Evolutionary conservation across 2,329 filamentous ascomycete genomes (phyloP).

Genomic region (Acrocalymma vagum): DNA sequence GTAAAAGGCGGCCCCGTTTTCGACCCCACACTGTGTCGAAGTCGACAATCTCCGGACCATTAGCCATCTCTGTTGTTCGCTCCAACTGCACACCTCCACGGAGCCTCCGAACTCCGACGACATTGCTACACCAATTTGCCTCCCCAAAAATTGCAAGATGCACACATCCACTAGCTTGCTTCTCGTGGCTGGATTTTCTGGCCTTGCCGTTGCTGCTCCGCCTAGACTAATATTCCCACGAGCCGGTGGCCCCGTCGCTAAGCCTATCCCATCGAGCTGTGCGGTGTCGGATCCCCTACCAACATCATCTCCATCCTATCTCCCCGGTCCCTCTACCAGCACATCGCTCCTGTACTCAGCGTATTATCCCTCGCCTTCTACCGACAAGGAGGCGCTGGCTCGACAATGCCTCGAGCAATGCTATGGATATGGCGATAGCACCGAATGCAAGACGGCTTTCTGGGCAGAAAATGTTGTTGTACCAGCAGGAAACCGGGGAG

Average conservation of each 20-base stretch:
- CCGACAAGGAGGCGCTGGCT: slow-evolving; percentile 35
- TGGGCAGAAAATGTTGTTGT: slow-evolving; percentile 48
- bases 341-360: slow-evolving; percentile 35
- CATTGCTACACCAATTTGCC: no score
- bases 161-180: no score
- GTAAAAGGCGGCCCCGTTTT: no score
- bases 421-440: slow-evolving; percentile 48
- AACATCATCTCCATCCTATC: slow-evolving; percentile 24
- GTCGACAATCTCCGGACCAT: no score
- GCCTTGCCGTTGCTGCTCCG: no score
- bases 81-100: no score
- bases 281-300: slow-evolving; percentile 41
- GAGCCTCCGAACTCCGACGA: no score
- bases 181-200: no score
- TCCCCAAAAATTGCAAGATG: no score
- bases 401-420: slow-evolving; percentile 51
- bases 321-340: slow-evolving; percentile 26
- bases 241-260: slow-evolving; percentile 45
- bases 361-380: slow-evolving; percentile 42
- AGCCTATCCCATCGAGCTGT: slow-evolving; percentile 47
- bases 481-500: slow-evolving; percentile 45
- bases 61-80: no score
- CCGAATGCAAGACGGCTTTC: slow-evolving; percentile 45
- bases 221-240: slow-evolving; percentile 23
- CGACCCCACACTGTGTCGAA: no score